Evolutionary conservation across 177 flowering plant genomes (phyloP).

Genomic region (Vitis hybrid): DNA sequence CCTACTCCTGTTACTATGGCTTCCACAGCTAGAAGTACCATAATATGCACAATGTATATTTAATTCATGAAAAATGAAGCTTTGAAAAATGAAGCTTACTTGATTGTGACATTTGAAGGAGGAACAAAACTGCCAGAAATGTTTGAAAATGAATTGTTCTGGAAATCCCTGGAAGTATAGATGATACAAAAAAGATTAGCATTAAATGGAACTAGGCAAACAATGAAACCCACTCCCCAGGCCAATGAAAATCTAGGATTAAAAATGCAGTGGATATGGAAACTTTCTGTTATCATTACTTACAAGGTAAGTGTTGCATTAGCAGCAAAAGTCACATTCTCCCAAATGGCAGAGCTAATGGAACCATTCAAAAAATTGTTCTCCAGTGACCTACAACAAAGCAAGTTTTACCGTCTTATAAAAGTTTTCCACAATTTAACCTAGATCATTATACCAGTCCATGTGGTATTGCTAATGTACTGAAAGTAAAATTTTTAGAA

Average conservation of each 20-base stretch:
- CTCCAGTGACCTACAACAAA: not conserved
- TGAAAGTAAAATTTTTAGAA: too few relatives aligned
- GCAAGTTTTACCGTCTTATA: not conserved
- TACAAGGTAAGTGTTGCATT: conserved; percentile 15
- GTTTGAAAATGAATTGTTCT: conserved; percentile 15
- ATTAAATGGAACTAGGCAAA: not conserved
- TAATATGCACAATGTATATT: not conserved
- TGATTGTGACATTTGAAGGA: conserved; percentile 14
- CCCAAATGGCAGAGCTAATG: conserved; percentile 16
- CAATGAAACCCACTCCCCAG: not conserved
- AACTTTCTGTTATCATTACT: conserved; percentile 1
- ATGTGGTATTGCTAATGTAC: too few relatives aligned
- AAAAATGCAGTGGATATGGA: not conserved
- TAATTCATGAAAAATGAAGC: not conserved
- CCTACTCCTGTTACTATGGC: too few relatives aligned
- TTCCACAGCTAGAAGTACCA: too few relatives aligned
- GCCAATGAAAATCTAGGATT: not conserved
- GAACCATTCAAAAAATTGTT: conserved; percentile 16
- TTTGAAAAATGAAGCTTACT: conserved; percentile 4
- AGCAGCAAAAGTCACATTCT: conserved; percentile 7
- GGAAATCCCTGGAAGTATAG: conserved; percentile 18
- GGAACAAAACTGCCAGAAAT: conserved; percentile 11
- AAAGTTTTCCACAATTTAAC: too few relatives aligned
- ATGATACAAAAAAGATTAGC: not conserved
- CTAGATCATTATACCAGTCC: too few relatives aligned